Evolutionary conservation across 169 alveolate species (phyloP), one percentile per base, ranked within the genome.

Genomic region (Cystoisospora suis): DNA sequence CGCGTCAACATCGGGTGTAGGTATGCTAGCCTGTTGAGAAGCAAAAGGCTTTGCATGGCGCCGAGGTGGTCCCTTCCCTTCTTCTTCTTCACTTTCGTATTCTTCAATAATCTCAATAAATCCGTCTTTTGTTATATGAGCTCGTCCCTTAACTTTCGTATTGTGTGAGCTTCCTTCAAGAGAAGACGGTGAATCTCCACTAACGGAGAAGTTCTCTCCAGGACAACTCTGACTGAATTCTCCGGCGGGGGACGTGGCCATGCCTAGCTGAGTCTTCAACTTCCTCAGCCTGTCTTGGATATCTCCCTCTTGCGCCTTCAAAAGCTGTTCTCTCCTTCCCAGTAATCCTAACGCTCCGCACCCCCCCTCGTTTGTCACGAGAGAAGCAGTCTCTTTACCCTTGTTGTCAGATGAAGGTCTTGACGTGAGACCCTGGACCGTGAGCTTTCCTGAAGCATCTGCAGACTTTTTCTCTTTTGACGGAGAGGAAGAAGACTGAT

Each of bases 281-380:
- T 72, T 6, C 34, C 27, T 6, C n/a, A 34, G 42, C 42, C 32
- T 34, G 44, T 45, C n/a, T 9, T 77, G 32, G 34, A 77, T 45
- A 42, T 27, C 56, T 40, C 61, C 47, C 53, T 38, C 46, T 80
- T 83, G 89, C 58, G 56, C 77, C 59, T 49, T 53, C 89, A 56
- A 44, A 12, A 56, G 80, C 79, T 17, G n/a, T 34, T 58, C 53
- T n/a, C 80, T 77, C 32, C 89, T 77, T 38, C 29, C 45, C 4
- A 38, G 61, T 29, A 83, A n/a, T 34, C 77, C 77, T 42, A 49
- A n/a, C 38, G 87, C 87, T 15, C 70, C 87, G 87, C 70, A 77
- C 29, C 59, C 87, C 23, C 34, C 59, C 42, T 32, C 40, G 27
- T 38, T 80, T 20, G 40, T 45, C 20, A 42, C 89, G 27, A 65